Base-by-base conservation (phyloP, 768 basidiomycete species). In the Amanita muscaria region DNA sequence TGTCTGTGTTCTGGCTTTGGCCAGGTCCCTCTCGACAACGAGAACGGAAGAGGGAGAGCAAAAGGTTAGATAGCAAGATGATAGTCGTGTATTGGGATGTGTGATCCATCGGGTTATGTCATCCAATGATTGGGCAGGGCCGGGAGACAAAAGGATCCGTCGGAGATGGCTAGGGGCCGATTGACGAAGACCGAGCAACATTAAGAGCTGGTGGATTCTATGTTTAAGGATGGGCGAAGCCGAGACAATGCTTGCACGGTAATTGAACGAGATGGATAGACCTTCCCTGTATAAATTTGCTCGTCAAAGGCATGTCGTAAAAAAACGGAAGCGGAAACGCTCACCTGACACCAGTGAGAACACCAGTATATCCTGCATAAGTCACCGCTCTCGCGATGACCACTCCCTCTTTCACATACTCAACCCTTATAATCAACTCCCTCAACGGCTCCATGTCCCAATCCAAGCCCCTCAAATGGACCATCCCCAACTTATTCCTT, bases 321-420 rank as follows among this genome's bases (percentile, higher is more conserved):
- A 11, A 9, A 24, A 29, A 30, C 36, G 23, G 14, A 29, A 35
- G 12, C 11, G n/a, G 29, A 12, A 11, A 33, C 24, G 42, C 51
- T 16, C 42, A 62, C 63, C 63, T 57, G 21, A 68, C 67, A 9
- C 64, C 67, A 2, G 65, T 68, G 22, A 68, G 49, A 1, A 61
- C 56, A 7, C 67, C 67, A 22, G 61, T 52, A 43, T 67, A 67
- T 11, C 67, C 65, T 23, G 65, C 67, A 43, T 68, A 68, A 1
- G 67, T 66, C 5, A 68, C 59, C 36, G 11, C 60, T 63, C 65
- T 57, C 7, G 67, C 67, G 11, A 65, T 54, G 22, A 63, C 58
- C 22, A 51, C 47, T 2, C 63, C 59, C 4, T 53, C 55, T 1
- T 61, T 57, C 1, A 65, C 47, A 47, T 66, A 67, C 44, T 67